Conservation (phyloP, 2,329 filamentous ascomycete species). For the Trichophyton equinum region DNA sequence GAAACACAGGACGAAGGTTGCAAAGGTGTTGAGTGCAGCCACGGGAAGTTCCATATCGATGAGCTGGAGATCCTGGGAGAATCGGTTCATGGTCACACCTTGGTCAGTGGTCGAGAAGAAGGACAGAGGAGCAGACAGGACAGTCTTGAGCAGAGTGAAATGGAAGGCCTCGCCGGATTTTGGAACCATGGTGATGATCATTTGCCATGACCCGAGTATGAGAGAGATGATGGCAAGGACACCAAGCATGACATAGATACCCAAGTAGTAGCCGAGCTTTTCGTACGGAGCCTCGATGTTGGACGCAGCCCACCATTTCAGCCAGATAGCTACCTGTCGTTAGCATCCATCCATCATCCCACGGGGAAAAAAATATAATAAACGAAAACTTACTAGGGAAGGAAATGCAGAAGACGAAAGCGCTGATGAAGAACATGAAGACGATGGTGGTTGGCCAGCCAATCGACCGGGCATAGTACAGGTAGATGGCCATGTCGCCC, state of each 20-base stretch:
- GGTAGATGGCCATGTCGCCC: slow-evolving; percentile 34
- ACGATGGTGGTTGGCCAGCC: slow-evolving; percentile 25
- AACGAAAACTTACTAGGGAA: slow-evolving; percentile 24
- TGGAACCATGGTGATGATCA: slow-evolving; percentile 43
- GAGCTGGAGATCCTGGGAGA: slow-evolving; percentile 35
- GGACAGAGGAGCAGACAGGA: slow-evolving; percentile 35
- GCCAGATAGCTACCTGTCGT: slow-evolving; percentile 24
- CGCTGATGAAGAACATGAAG: slow-evolving; percentile 28
- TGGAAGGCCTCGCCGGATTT: slow-evolving; percentile 41
- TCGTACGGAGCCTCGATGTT: slow-evolving; percentile 25
- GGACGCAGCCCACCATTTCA: slow-evolving; percentile 31
- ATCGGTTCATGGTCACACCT: slow-evolving; percentile 32
- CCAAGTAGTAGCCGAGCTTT: slow-evolving; percentile 26
- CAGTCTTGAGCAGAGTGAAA: slow-evolving; percentile 35
- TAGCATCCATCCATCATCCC: background rate
- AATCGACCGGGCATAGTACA: slow-evolving; percentile 29
- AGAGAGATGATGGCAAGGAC: slow-evolving; percentile 26
- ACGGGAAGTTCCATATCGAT: slow-evolving; percentile 35
- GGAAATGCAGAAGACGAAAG: slow-evolving; percentile 31
- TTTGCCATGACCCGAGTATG: slow-evolving; percentile 31
- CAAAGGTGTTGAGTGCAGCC: slow-evolving; percentile 30
- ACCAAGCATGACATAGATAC: slow-evolving; percentile 30
- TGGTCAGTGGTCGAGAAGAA: slow-evolving; percentile 33
- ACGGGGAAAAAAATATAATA: background rate
- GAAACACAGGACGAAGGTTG: slow-evolving; percentile 26